A percentile compares a stretch with the other conserved stretches of the same genome.
These are phyloP conservation scores for Phalaenopsis equestris DNA, from an alignment of 106 monocot species.

Conservation along the genomic window DNA sequence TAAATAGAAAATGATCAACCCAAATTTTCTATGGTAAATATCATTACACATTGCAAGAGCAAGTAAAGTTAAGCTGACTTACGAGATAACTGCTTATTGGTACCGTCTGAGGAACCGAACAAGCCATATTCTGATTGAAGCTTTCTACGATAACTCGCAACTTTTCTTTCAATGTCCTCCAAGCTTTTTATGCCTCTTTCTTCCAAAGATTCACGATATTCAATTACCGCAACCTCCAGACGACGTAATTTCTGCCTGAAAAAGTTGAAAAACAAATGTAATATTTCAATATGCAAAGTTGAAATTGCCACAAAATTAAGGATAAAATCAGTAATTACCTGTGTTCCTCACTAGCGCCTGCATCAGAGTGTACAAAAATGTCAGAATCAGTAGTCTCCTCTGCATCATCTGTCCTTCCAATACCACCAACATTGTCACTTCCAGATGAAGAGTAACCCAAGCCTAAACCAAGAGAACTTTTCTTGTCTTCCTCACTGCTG, in stretches of 20 bases:
- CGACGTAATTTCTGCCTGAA: constrained; percentile 88
- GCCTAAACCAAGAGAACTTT: constrained; percentile 40
- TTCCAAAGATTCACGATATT: constrained; percentile 91
- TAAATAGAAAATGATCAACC: not conserved
- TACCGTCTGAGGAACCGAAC: constrained; percentile 41
- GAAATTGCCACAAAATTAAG: not conserved
- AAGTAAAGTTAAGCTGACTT: constrained; percentile 13
- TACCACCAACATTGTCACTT: constrained; percentile 55
- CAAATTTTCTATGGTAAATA: constrained; percentile 3
- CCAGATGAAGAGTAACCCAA: constrained; percentile 84
- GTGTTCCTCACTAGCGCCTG: constrained; percentile 68
- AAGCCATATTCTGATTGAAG: constrained; percentile 84
- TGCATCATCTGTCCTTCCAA: constrained; percentile 26
- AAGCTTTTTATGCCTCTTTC: constrained; percentile 55
- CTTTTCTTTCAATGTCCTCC: constrained; percentile 87
- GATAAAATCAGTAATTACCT: constrained; percentile 30
- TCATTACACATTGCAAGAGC: not conserved
- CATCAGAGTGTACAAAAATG: constrained; percentile 34
- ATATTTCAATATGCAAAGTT: not conserved
- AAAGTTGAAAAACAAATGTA: not conserved
- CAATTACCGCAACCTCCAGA: constrained; percentile 91
- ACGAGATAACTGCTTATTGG: constrained; percentile 44
- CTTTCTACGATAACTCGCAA: constrained; percentile 53
- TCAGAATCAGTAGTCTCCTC: constrained; percentile 31
- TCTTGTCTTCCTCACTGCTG: constrained; percentile 73